These are phyloP conservation scores for Apiospora aurea DNA, from an alignment of 2,329 filamentous ascomycete species.

Conservation along the genomic window DNA sequence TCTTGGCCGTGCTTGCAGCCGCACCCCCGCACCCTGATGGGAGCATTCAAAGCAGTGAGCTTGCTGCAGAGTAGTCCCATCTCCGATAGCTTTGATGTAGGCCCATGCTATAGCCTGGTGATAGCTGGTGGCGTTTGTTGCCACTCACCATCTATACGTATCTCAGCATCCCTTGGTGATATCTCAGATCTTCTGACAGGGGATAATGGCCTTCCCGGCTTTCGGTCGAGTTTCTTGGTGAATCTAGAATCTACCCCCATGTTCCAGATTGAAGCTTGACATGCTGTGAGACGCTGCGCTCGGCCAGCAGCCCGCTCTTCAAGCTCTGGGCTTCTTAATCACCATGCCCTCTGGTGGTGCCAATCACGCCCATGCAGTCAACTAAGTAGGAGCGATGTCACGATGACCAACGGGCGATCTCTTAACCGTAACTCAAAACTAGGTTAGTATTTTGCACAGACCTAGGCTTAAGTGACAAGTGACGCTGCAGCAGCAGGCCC, in stretches of 20 bases:
- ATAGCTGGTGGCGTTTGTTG: background rate
- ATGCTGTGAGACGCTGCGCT: background rate
- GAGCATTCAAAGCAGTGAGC: background rate
- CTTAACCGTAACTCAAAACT: background rate
- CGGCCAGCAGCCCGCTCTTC: background rate
- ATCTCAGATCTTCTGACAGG: conserved; percentile 15
- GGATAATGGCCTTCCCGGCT: background rate
- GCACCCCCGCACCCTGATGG: background rate
- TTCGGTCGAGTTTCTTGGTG: background rate
- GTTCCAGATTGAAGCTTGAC: conserved; percentile 4
- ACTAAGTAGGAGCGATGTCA: conserved; percentile 8
- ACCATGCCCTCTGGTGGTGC: background rate
- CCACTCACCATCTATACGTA: background rate
- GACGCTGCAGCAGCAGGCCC: background rate
- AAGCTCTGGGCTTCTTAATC: background rate
- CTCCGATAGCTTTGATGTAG: background rate
- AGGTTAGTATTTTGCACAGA: background rate
- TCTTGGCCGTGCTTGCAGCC: background rate
- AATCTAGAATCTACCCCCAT: conserved; percentile 10
- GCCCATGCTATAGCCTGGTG: background rate
- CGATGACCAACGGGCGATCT: conserved; percentile 7
- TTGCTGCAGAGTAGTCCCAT: background rate
- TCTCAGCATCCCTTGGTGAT: background rate
- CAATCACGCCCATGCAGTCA: background rate
- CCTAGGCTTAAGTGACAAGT: conserved; percentile 1